phyloP scores from a whole-genome alignment of 306 rosid genomes.

The Lithocarpus polystachyus region DNA sequence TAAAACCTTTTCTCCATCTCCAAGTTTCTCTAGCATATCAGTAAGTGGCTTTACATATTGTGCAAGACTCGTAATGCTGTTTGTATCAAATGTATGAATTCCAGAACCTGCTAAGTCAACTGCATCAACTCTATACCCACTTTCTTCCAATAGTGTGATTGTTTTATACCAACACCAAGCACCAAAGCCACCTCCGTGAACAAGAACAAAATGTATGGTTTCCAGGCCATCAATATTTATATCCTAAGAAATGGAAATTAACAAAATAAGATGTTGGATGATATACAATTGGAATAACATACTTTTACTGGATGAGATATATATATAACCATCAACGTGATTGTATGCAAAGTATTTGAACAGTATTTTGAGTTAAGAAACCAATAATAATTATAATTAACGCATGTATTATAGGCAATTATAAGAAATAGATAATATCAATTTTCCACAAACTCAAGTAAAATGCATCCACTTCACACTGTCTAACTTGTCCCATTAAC shows the following conservation, averaged over 20 bases:
- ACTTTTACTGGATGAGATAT: neutral
- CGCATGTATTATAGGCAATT: neutral
- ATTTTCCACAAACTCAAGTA: neutral
- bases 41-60: constrained; percentile 87
- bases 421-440: neutral
- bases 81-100: constrained; percentile 75
- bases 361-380: neutral
- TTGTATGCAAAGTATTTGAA: no score
- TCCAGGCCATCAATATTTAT: constrained; percentile 75
- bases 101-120: constrained; percentile 93
- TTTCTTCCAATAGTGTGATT: constrained; percentile 85
- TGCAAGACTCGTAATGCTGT: constrained; percentile 62
- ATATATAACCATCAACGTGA: neutral
- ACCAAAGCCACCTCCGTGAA: constrained; percentile 98
- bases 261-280: neutral
- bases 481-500: no score
- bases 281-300: neutral
- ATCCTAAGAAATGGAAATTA: constrained; percentile 34
- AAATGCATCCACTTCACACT: no score
- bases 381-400: neutral
- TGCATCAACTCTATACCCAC: constrained; percentile 77
- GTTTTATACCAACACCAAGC: constrained; percentile 99
- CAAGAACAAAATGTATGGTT: constrained; percentile 84
- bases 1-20: constrained; percentile 71
- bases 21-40: constrained; percentile 67